Evolutionary conservation across 2,329 filamentous ascomycete species (phyloP), one percentile per base, ranked within the genome.

Genomic region (Neonectria hederae): DNA sequence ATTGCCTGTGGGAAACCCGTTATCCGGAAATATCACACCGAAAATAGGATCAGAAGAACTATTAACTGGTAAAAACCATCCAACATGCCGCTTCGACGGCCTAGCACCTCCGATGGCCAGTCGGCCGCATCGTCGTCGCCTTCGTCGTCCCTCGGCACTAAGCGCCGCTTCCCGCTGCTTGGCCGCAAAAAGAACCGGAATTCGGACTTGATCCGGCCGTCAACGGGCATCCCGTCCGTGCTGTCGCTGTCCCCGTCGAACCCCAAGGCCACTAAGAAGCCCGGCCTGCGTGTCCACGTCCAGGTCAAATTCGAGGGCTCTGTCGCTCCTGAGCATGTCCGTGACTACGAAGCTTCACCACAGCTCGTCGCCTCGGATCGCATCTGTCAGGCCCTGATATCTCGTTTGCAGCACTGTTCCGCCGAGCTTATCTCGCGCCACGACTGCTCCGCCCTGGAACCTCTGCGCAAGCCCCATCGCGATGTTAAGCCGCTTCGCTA

Each of bases 401-500:
- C 81, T 28, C 83, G 83, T 42, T 78, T 87, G 48, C 80, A 84
- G 67, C 83, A 86, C 71, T 84, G 83, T 76, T 82, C 80, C 62
- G 74, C 82, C 43, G 85, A 87, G 72, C 78, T 87, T 61, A 82
- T 87, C 69, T 86, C 84, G 24, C 82, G 85, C 62, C 82, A 81
- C 65, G 85, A 87, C 71, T 80, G 81, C 17, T 74, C 72, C 30
- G 85, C 85, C 14, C 77, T 84, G 19, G 79, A 82, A 48, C 75
- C 74, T 76, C 66, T 79, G 72, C 63, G 74, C 70, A 65, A 73
- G 61, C 69, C 75, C 32, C 74, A 75, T 61, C 72, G 71, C 67
- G 72, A 72, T 45, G 77, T 79, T 54, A 86, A 86, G 65, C 76
- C 81, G 3, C 72, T 83, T 63, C 78, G 83, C 58, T 87, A 82